Base-by-base conservation (phyloP, 1,284 basidiomycete genomes). In the Inonotus obliquus region DNA sequence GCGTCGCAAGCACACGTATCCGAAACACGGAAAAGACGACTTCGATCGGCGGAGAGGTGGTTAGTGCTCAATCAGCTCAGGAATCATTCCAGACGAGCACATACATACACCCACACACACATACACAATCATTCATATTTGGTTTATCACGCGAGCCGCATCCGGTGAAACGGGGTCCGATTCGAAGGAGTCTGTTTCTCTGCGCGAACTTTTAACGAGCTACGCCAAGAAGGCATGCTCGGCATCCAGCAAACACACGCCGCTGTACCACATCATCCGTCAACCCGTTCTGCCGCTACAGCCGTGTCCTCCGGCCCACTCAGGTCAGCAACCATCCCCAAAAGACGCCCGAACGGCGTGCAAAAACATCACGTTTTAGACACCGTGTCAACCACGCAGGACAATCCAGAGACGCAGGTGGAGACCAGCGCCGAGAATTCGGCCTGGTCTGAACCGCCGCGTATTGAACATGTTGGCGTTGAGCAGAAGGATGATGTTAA, bases 191-290 rank as follows among this genome's bases (percentile, higher is more conserved):
- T 17, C 19, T n/a, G 41, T 44, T 19, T 52, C 51, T 52, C 51
- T 13, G 49, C 45, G n/a, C 2, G 21, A 29, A 25, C 21, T 25
- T 49, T 29, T 23, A 10, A 49, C 19, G 48, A 29, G 48, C 48
- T 23, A 10, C 48, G 51, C 51, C 51, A 52, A 37, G 51, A 55
- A 45, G 54, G 38, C 54, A 62, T 62, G 61, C 61, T 62, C 61
- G 61, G 61, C 51, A 57, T 62, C 17, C 61, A 62, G 35, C 56
- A 58, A 19, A 58, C 61, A 27, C 61, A 17, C 32, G 37, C 56
- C 19, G 48, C 56, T 23, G 49, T 19, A 47, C 44, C 55, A 21
- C 56, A 54, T 45, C 56, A 45, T 25, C 38, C 47, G 25, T n/a
- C 53, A 32, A 48, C 44, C 44, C 60, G 37, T 10, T 19, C 60